Evolutionary conservation across 2,329 filamentous ascomycete species (phyloP).

Genomic region (Trichophyton verrucosum): DNA sequence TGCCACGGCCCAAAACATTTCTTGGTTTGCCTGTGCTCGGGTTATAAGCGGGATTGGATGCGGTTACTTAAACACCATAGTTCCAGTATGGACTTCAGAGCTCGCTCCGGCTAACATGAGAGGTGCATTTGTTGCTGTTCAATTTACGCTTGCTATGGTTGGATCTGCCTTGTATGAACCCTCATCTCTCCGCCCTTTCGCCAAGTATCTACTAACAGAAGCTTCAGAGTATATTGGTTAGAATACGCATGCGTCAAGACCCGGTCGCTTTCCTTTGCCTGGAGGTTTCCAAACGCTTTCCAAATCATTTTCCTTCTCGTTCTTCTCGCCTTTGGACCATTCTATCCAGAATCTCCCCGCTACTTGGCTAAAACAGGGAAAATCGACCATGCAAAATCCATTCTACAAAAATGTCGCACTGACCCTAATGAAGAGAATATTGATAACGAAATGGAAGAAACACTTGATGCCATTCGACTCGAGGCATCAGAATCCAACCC

Average conservation of each 20-base stretch:
- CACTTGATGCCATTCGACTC: neutral
- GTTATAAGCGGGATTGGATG: neutral
- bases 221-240: neutral
- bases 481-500: neutral
- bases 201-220: neutral
- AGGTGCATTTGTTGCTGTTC: neutral
- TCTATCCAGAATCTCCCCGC: conserved; percentile 23
- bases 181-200: neutral
- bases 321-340: conserved; percentile 26
- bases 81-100: neutral
- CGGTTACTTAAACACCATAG: neutral
- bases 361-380: conserved; percentile 8
- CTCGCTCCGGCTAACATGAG: neutral
- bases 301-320: conserved; percentile 36
- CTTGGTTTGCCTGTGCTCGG: neutral
- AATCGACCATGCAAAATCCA: neutral
- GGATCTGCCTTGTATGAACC: neutral
- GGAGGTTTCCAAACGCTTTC: conserved; percentile 40
- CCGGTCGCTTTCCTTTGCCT: conserved; percentile 17
- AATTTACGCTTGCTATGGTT: neutral
- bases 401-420: neutral
- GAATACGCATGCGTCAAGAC: neutral
- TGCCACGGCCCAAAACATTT: neutral
- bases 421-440: neutral
- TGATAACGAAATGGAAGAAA: neutral